These are phyloP conservation scores for Fusarium globosum DNA, from an alignment of 2,329 filamentous ascomycete genomes.

Conservation along the genomic window DNA sequence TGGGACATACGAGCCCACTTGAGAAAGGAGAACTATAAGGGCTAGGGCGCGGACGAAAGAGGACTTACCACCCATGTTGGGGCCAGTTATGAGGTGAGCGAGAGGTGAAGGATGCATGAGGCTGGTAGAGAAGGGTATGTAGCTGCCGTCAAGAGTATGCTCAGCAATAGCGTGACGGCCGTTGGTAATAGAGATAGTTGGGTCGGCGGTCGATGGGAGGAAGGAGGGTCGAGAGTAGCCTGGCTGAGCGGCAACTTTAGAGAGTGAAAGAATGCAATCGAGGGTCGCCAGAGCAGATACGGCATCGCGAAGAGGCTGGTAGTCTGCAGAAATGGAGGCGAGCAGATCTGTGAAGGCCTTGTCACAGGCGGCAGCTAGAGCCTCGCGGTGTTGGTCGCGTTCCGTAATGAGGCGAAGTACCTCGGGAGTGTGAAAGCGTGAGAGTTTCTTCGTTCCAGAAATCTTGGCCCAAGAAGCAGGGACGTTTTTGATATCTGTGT, in stretches of 20 bases:
- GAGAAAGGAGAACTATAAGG: constrained; percentile 91
- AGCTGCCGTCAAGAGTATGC: constrained; percentile 83
- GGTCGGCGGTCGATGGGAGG: constrained; percentile 69
- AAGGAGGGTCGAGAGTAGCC: constrained; percentile 86
- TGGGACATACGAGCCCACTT: constrained; percentile 94
- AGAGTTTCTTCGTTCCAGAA: constrained; percentile 90
- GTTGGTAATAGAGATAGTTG: constrained; percentile 69
- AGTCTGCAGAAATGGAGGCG: constrained; percentile 79
- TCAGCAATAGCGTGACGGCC: constrained; percentile 97
- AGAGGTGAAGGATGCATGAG: constrained; percentile 74
- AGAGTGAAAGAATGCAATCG: constrained; percentile 89
- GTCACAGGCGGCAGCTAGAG: constrained; percentile 91
- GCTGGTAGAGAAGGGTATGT: constrained; percentile 89
- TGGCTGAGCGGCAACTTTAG: constrained; percentile 84
- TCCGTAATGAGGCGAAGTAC: constrained; percentile 85
- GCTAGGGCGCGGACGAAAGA: constrained; percentile 94
- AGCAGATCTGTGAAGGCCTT: constrained; percentile 80
- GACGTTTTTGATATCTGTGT: constrained; percentile 82
- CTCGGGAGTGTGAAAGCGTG: constrained; percentile 93
- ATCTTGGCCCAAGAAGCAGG: constrained; percentile 96
- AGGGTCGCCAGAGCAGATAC: constrained; percentile 87
- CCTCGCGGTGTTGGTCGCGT: constrained; percentile 94
- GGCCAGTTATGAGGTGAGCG: constrained; percentile 90
- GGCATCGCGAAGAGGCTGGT: constrained; percentile 89
- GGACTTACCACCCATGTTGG: constrained; percentile 99